Percentiles rank a stretch among this genome's conserved stretches.
Conservation (phyloP, 352 stramenopile genomes). For the Phytopythium chamaehyphon region DNA sequence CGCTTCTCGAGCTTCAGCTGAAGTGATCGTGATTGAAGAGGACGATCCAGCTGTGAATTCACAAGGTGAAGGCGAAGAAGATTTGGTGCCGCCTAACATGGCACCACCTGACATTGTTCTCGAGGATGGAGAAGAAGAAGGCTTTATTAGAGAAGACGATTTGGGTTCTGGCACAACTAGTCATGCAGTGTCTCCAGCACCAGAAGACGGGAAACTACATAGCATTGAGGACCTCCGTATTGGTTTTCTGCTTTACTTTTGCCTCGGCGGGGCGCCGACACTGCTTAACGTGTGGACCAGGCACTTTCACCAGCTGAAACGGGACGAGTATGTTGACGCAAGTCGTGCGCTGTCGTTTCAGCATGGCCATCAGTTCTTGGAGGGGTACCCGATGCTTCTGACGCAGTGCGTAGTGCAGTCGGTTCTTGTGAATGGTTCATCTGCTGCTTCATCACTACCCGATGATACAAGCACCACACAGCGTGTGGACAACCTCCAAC, state of each 20-base stretch:
- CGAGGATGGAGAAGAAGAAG: constrained; percentile 32
- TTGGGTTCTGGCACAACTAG: background rate
- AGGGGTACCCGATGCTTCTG: constrained; percentile 33
- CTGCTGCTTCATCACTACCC: background rate
- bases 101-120: constrained; percentile 36
- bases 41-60: constrained; percentile 16
- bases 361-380: constrained; percentile 25
- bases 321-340: constrained; percentile 41
- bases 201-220: constrained; percentile 14
- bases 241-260: constrained; percentile 54
- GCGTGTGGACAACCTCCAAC: constrained; percentile 9
- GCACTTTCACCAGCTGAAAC: constrained; percentile 28
- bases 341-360: constrained; percentile 34
- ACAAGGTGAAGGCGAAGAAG: no score
- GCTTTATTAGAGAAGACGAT: background rate
- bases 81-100: constrained; percentile 5
- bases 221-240: constrained; percentile 38
- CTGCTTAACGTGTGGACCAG: constrained; percentile 39
- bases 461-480: constrained; percentile 4
- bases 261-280: constrained; percentile 47
- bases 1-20: constrained; percentile 13
- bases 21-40: constrained; percentile 75
- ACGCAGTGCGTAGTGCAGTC: constrained; percentile 56
- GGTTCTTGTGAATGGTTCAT: constrained; percentile 25
- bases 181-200: background rate